Base-by-base conservation (phyloP, 2,329 filamentous ascomycete species). In the Mycosphaerelloides madeirae region DNA sequence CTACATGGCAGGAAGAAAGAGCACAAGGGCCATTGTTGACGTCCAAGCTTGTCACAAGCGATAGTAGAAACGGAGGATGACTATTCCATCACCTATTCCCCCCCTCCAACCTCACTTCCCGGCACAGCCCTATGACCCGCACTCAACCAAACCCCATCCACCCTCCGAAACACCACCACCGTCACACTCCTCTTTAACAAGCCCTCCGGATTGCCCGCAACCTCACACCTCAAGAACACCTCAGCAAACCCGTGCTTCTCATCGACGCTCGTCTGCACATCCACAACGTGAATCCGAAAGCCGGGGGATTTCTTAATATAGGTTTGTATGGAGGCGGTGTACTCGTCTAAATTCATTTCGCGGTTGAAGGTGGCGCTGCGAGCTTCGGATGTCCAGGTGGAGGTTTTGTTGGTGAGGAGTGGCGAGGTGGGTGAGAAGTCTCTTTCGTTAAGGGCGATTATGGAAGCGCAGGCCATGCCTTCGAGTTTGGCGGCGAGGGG, bases 341-440 rank as follows among this genome's bases (percentile, higher is more conserved):
- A 20, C 13, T 40, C 38, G 14, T 31, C n/a, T 5, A 40, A 16
- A 31, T 6, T 12, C 32, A 35, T 35, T 15, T 15, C 32, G 13
- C 19, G 13, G 3, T 8, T 9, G 5, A 12, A 19, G 3, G 11
- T 4, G 22, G 13, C 37, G 6, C 3, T 16, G 7, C 11, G 12
- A 6, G 20, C 20, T 29, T 29, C n/a, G 15, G 37, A 22, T 29
- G 18, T 39, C 37, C 37, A 39, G 2, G 29, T 28, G n/a, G 11
- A 13, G 12, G 25, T 16, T 28, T 31, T 39, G 18, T 15, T 13
- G 9, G 14, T 16, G 25, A 29, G 29, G 11, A 39, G 16, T 11
- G 25, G 8, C 3, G 38, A 40, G 18, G 29, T 31, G n/a, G 38
- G 11, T 19, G 25, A 31, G 38, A 40, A 40, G 29, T 40, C 38